Evolutionary conservation across 176 grass and related monocot genomes (phyloP), one percentile per base, ranked within the genome.

Genomic region (Ampelocalamus luodianensis): DNA sequence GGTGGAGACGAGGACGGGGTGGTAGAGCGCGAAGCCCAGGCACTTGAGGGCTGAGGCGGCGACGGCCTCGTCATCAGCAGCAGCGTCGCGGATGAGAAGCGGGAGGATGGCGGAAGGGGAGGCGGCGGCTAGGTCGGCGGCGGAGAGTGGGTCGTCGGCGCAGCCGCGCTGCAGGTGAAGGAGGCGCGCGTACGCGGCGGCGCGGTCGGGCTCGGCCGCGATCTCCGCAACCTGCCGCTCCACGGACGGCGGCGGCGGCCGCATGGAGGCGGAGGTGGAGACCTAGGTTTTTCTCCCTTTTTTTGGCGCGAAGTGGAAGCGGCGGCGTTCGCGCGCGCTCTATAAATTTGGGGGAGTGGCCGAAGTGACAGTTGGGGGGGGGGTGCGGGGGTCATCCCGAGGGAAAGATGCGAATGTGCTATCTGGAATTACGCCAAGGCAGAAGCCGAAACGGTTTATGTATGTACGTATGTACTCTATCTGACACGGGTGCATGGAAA

Each of bases 21-120:
- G 92, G 81, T 97, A 93, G 71, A 97, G 85, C 64, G 86, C 73
- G 82, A 97, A 97, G 37, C 92, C 95, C 29, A 97, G 87, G 87
- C 90, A 94, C 79, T 91, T 97, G 71, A 97, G 78, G 38, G 95
- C 87, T 39, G 88, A 74, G 42, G 65, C 78, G 13, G 92, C 80
- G 18, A 87, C 81, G 20, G 44, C 71, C 71, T 88, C 86, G 60
- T 88, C 92, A 77, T 84, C 51, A 67, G 78, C 87, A 1, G 72
- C 78, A 8, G 46, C 74, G 38, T 85, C 82, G 65, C 82, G 89
- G 38, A 92, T 45, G 55, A 97, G 92, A 66, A 93, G 74, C 54
- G 87, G 79, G 73, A 86, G 87, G 20, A 94, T 71, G 20, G 82
- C 18, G n/a, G 81, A 61, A 15, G 88, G 83, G n/a, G 80, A 85